These are phyloP conservation scores for Ricinus communis DNA, from an alignment of 345 rosid genomes.

Conservation along the genomic window DNA sequence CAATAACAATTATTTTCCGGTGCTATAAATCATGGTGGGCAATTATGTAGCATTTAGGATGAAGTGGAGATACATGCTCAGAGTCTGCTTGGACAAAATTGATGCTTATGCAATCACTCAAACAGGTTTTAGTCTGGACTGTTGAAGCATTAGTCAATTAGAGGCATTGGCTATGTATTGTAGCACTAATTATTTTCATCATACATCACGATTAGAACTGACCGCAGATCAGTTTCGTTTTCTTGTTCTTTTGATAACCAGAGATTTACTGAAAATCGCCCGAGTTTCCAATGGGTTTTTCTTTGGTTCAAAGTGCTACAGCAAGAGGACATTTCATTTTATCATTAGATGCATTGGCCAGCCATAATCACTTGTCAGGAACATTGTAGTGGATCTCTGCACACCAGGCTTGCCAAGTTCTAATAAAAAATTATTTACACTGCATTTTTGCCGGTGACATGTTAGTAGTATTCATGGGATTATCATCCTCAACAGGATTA, in stretches of 20 bases:
- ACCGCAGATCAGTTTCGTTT: background rate
- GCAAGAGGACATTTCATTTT: background rate
- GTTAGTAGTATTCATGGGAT: too few relatives aligned
- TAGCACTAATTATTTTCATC: too few relatives aligned
- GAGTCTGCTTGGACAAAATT: background rate
- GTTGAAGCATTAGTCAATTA: background rate
- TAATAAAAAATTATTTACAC: too few relatives aligned
- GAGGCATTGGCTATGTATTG: background rate
- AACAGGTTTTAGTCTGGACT: background rate
- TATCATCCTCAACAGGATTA: too few relatives aligned
- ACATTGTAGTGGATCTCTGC: background rate
- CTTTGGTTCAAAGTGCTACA: background rate
- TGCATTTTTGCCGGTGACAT: too few relatives aligned
- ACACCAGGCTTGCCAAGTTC: too few relatives aligned
- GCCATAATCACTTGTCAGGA: background rate
- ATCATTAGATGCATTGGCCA: background rate
- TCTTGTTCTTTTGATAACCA: background rate
- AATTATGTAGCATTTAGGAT: background rate
- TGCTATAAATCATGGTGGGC: background rate
- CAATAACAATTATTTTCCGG: background rate
- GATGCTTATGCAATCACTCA: background rate
- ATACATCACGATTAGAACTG: background rate
- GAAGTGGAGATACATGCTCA: background rate
- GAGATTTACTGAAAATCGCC: background rate
- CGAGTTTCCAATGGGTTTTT: background rate